A percentile compares a stretch with the other conserved stretches of the same genome.
Evolutionary conservation across 2,329 filamentous ascomycete genomes (phyloP).

Genomic region (Leptographium procerum): DNA sequence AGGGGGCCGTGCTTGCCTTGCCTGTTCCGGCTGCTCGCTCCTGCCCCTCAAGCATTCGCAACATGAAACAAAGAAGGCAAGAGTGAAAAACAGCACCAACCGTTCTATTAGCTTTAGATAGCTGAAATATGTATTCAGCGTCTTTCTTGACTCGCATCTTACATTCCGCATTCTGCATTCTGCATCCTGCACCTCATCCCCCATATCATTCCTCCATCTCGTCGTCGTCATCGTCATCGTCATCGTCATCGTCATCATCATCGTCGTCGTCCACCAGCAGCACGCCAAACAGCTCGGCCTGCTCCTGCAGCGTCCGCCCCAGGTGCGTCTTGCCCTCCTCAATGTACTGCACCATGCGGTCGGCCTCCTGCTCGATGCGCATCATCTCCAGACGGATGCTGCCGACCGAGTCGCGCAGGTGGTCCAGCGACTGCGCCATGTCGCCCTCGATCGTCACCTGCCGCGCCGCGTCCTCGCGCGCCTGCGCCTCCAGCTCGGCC

Average conservation of each 20-base stretch:
- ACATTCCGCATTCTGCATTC: too few species aligned
- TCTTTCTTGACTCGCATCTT: too few species aligned
- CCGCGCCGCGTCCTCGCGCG: conserved; percentile 25
- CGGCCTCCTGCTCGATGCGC: conserved; percentile 12
- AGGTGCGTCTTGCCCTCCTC: conserved; percentile 5
- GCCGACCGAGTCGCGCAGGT: conserved; percentile 11
- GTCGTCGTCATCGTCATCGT: not conserved
- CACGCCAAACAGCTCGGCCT: conserved; percentile 10
- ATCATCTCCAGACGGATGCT: conserved; percentile 11
- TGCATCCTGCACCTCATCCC: too few species aligned
- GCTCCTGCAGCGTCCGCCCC: conserved; percentile 13
- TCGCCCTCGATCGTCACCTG: conserved; percentile 10
- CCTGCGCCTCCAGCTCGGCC: conserved; percentile 54
- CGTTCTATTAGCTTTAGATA: too few species aligned
- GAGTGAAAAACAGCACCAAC: too few species aligned
- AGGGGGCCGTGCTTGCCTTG: too few species aligned
- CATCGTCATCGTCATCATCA: not conserved
- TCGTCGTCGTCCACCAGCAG: not conserved
- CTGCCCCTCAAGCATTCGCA: too few species aligned
- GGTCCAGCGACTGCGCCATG: conserved; percentile 9
- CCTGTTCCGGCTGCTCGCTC: too few species aligned
- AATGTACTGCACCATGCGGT: conserved; percentile 9
- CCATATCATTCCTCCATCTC: not conserved
- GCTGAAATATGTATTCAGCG: too few species aligned
- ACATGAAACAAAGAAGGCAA: too few species aligned